Conservation (phyloP, 176 grass and related monocot species). For the Raddia distichophylla region DNA sequence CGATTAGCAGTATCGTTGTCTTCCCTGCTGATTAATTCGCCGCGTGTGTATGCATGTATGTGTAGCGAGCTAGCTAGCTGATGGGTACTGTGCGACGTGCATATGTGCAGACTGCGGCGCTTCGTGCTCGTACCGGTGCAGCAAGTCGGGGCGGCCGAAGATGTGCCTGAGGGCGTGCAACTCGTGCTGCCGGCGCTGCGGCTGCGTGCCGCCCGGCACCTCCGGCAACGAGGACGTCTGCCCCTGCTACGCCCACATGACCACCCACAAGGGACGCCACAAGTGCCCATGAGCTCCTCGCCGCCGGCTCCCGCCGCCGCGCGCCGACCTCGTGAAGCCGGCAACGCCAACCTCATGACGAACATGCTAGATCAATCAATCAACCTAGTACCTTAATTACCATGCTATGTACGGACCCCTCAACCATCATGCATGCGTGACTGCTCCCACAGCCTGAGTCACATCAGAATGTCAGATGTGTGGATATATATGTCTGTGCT, state of each 20-base stretch:
- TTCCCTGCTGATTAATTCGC: background rate
- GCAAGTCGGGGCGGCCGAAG: slow-evolving; percentile 64
- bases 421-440: background rate
- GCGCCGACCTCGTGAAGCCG: background rate
- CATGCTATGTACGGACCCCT: background rate
- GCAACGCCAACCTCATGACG: background rate
- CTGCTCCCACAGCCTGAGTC: background rate
- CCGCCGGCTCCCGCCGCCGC: too few species aligned
- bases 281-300: slow-evolving; percentile 63
- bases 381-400: background rate
- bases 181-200: slow-evolving; percentile 73
- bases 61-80: too few species aligned
- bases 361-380: background rate
- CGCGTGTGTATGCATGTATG: too few species aligned
- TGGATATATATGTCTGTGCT: too few species aligned
- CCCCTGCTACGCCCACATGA: slow-evolving; percentile 86
- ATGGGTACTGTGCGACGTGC: background rate
- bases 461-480: too few species aligned
- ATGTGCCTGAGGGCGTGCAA: slow-evolving; percentile 64
- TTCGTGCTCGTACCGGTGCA: slow-evolving; percentile 65
- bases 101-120: slow-evolving; percentile 49
- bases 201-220: slow-evolving; percentile 81
- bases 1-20: background rate
- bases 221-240: slow-evolving; percentile 73
- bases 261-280: slow-evolving; percentile 53